Evolutionary conservation across 2,329 filamentous ascomycete genomes (phyloP), one percentile per base, ranked within the genome.

Genomic region (Shiraia sp.): DNA sequence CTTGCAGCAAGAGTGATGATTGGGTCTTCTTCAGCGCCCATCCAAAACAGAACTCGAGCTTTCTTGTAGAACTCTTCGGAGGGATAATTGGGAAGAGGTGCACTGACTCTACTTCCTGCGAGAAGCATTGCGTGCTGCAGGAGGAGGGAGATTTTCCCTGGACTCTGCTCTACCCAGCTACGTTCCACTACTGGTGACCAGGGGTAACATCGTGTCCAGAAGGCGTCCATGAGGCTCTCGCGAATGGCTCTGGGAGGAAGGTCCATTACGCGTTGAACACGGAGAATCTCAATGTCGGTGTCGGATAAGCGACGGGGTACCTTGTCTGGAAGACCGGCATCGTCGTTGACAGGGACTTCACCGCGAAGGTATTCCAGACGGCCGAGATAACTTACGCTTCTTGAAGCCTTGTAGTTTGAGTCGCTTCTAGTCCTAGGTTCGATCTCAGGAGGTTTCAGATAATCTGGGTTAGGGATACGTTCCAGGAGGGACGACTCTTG

Each of bases 131-230:
- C 65, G 39, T 74, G 38, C 47, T 69, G 55, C 1, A 67, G 52
- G 1, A 67, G 40, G n/a, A 63, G 54, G 5, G 63, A 65, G 2
- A 55, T 47, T 26, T 57, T 56, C 12, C 53, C 51, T 2, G 62
- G 55, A 9, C 57, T 49, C 3, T 58, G 41, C 16, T 64, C 58
- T 4, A 72, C 51, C 70, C 70, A 72, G 31, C 55, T 63, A 2
- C 68, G 65, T 26, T 73, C 68, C 4, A 73, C 63, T 15, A 73
- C 65, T 2, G 71, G 71, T 1, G 69, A 71, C 71, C 71, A 74
- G 7, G 69, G 66, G 27, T 66, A 65, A 38, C 71, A 73, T 25
- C 68, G 65, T 23, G 57, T 64, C 57, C 68, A 69, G 31, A 73
- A 74, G 6, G 63, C 64, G n/a, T 71, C 58, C 40, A 73, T 63